phyloP scores from a whole-genome alignment of 2,329 filamentous ascomycete species.

The Botryosphaeria agaves region DNA sequence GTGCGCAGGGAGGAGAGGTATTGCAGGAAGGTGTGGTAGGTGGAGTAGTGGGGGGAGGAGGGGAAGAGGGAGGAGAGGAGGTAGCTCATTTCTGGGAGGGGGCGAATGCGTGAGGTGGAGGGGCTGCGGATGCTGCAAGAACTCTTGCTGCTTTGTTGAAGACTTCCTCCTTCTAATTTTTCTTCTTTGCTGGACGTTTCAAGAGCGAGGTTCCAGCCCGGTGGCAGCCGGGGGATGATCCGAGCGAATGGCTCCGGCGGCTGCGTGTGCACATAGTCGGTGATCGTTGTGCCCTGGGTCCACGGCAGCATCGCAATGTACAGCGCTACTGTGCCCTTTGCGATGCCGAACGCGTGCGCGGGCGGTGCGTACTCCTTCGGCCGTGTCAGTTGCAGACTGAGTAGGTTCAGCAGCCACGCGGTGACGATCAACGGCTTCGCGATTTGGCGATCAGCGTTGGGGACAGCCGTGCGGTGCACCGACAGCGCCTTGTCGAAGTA shows the following conservation, averaged over 20 bases:
- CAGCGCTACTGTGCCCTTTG: too few relatives aligned
- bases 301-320: too few relatives aligned
- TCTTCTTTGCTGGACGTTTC: background rate
- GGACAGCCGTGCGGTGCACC: background rate
- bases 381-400: conserved; percentile 1
- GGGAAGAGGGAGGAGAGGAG: background rate
- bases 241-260: too few relatives aligned
- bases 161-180: too few relatives aligned
- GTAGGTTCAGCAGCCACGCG: conserved; percentile 1
- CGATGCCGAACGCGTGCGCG: too few relatives aligned
- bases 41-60: background rate
- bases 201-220: too few relatives aligned
- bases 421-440: background rate
- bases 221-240: too few relatives aligned
- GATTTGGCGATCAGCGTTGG: background rate
- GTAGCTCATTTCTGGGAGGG: background rate
- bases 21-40: background rate
- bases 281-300: too few relatives aligned
- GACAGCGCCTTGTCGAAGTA: background rate
- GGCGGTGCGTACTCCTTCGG: conserved; percentile 1
- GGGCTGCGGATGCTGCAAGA: too few relatives aligned
- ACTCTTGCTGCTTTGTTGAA: too few relatives aligned
- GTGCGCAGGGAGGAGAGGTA: background rate
- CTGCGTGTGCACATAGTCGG: too few relatives aligned
- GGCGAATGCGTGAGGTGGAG: background rate